Evolutionary conservation across 345 rosid species (phyloP).

Genomic region (Viola odorata): DNA sequence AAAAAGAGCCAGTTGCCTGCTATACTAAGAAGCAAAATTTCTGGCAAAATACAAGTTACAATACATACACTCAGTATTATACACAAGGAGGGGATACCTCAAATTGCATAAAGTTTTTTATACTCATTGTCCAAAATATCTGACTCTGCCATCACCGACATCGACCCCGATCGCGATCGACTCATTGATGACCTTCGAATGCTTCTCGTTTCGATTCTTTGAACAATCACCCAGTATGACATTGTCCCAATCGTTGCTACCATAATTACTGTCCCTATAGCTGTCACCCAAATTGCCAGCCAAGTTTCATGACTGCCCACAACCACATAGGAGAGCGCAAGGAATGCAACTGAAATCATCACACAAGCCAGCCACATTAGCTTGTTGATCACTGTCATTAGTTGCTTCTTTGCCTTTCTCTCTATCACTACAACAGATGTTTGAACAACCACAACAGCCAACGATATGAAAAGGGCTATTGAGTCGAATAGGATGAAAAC

Average conservation of each 20-base stretch:
- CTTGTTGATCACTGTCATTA: slow-evolving; percentile 92
- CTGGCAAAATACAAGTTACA: background rate
- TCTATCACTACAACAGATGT: slow-evolving; percentile 88
- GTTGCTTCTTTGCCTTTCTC: slow-evolving; percentile 65
- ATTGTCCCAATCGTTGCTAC: slow-evolving; percentile 75
- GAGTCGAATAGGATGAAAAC: slow-evolving; percentile 73
- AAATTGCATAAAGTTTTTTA: slow-evolving; percentile 72
- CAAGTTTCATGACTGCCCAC: slow-evolving; percentile 51
- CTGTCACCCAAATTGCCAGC: slow-evolving; percentile 55
- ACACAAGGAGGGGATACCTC: slow-evolving; percentile 9
- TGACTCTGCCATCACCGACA: slow-evolving; percentile 54
- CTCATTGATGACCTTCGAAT: slow-evolving; percentile 38
- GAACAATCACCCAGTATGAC: slow-evolving; percentile 80
- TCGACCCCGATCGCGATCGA: slow-evolving; percentile 46
- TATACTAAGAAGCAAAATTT: too few relatives aligned
- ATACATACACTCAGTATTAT: background rate
- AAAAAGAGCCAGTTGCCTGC: too few relatives aligned
- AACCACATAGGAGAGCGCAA: slow-evolving; percentile 69
- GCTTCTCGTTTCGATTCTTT: slow-evolving; percentile 46
- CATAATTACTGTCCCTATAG: slow-evolving; percentile 70
- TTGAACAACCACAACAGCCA: slow-evolving; percentile 93
- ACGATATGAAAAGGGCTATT: slow-evolving; percentile 79
- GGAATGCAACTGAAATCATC: slow-evolving; percentile 75
- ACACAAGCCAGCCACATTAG: slow-evolving; percentile 92
- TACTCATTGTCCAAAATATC: slow-evolving; percentile 51